Evolutionary conservation across 495 filamentous ascomycete species (phyloP), one percentile per base, ranked within the genome.

Genomic region (Elasticomyces elasticus): DNA sequence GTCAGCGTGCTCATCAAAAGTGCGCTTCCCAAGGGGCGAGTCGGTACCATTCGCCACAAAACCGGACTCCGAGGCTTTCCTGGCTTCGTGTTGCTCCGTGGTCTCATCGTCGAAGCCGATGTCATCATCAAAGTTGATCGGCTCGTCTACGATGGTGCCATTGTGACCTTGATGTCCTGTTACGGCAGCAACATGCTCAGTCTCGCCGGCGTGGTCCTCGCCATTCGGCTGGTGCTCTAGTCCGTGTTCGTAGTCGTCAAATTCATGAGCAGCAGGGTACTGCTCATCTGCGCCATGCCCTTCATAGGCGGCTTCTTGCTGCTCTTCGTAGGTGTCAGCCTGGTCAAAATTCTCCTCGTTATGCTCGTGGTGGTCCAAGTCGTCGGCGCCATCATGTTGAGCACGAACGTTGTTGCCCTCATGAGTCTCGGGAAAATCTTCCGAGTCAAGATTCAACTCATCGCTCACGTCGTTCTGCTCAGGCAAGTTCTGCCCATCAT

Each of bases 101-200:
- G 41, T 51, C 28, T 57, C 54, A 17, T 61, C 58, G 28, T 57
- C 58, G 22, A 52, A 61, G 17, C 25, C 54, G 43, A 61, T 46
- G n/a, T 56, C 50, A 15, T 61, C 58, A 27, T 40, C 35, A 3
- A 40, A 17, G 13, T 40, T 17, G 35, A 40, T n/a, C 13, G 35
- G 35, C 5, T 40, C 35, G 15, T 40, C 35, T 40, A 17, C 35
- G 19, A 17, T 15, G 3, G 35, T 40, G 35, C 19, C 35, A 5
- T 2, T 12, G 13, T 40, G 35, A 17, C 19, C 13, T 15, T 40
- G 35, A 13, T 40, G 12, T 12, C 30, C 19, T 9, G 4, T 30
- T 44, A 28, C 27, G 20, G 44, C 37, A 27, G 17, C 26, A 22
- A 26, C 25, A 25, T 24, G 38, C 30, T 51, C 49, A 28, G 37